Evolutionary conservation across 169 alveolate species (phyloP).

Genomic region (Plasmodium yoelii): DNA sequence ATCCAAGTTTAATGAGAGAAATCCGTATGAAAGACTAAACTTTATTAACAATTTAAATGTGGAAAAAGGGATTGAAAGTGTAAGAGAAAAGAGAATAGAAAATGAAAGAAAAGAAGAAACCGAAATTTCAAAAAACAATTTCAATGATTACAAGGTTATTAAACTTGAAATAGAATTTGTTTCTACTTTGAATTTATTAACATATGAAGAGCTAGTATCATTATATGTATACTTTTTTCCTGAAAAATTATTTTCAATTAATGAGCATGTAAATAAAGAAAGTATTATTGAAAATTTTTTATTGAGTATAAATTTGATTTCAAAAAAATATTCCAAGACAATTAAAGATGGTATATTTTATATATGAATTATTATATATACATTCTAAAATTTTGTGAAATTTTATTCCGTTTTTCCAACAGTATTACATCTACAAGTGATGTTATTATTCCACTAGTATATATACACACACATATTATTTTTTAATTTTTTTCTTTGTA

Average conservation of each 20-base stretch:
- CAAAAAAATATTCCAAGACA: conserved; percentile 33
- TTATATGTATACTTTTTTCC: conserved; percentile 40
- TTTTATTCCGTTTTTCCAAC: not conserved
- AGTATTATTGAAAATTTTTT: conserved; percentile 59
- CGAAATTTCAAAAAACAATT: conserved; percentile 7
- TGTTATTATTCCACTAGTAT: too few relatives aligned
- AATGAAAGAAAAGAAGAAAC: conserved; percentile 14
- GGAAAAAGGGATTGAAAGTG: conserved; percentile 18
- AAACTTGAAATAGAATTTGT: conserved; percentile 74
- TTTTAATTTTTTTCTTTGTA: not conserved
- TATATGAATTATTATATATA: not conserved
- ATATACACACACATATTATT: not conserved
- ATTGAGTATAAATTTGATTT: conserved; percentile 40
- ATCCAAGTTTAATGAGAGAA: conserved; percentile 45
- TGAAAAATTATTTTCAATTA: conserved; percentile 38
- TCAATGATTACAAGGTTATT: conserved; percentile 21
- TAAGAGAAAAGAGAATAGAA: conserved; percentile 21
- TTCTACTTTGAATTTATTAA: conserved; percentile 55
- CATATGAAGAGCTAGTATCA: conserved; percentile 44
- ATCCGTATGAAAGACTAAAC: conserved; percentile 33
- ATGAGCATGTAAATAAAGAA: conserved; percentile 44
- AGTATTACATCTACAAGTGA: not conserved
- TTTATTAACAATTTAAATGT: conserved; percentile 56
- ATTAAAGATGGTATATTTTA: conserved; percentile 37
- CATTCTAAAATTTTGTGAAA: not conserved